Base-by-base conservation (phyloP, 768 basidiomycete species). In the Tricholoma saponaceum region DNA sequence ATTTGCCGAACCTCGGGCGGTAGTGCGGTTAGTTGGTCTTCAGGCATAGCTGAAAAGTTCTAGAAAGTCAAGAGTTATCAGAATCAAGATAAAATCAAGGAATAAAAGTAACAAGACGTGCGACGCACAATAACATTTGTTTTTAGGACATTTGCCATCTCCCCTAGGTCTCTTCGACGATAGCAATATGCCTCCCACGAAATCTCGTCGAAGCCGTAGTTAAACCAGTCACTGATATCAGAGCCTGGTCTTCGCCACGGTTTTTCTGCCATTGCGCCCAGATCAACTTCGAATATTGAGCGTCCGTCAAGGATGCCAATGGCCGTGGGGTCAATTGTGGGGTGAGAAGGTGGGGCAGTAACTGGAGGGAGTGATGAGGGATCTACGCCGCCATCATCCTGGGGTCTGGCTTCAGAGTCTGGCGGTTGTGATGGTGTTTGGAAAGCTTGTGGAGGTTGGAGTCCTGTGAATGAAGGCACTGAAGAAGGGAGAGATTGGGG, bases 191-290 rank as follows among this genome's bases (percentile, higher is more conserved):
- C 87, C 67, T 93, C 91, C 94, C 95, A 99, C 32, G 90, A 90
- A 14, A 92, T 81, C 73, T 99, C 97, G 71, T 99, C 97, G 66
- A 98, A 98, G 0, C 97, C 97, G 64, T 97, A 98, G 72, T 99
- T 98, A 74, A 99, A 99, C 90, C 95, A 99, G 75, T 98, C 95
- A 63, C 90, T 89, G 59, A 97, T 79, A 75, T 97, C 94, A 4
- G 91, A 87, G 32, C 97, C 97, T 7, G 95, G 90, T 58, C 86
- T 74, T 60, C 97, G 78, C 97, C 97, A 99, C 4, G 87, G 87
- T 67, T 96, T 96, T 60, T 92, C 90, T 8, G 80, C 73, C 77
- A 89, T 78, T 25, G 84, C 83, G 46, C 70, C 79, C 51, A 96
- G 64, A 68, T 97, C 95, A 25, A 94, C 80, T 55, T 97, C 95